Base-by-base conservation (phyloP, 2,329 filamentous ascomycete species). In the Alternaria brassicae region DNA sequence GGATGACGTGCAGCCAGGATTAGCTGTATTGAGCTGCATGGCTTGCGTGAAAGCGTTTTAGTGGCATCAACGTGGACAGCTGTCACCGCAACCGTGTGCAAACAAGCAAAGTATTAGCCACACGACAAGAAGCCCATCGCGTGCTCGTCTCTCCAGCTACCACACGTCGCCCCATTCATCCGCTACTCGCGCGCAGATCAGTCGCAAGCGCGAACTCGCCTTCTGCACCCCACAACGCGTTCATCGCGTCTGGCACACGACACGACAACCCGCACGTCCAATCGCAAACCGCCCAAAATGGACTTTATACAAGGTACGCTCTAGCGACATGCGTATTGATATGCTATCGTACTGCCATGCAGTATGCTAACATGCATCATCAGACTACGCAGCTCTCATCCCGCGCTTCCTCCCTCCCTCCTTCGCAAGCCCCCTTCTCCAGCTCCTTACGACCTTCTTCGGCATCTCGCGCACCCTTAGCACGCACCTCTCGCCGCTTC, bases 361-460 rank as follows among this genome's bases (percentile, higher is more conserved):
- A 23, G 3, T 25, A 39, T 49, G 55, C 65, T 69, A 63, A 69
- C 60, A n/a, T n/a, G 27, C 15, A 19, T 13, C n/a, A 28, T 10
- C 62, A 78, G 75, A 76, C 62, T 77, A 75, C 58, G 50, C 69
- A 17, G 61, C 67, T 21, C 60, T 76, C 44, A 70, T 76, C 62
- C 68, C 70, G 12, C 63, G 65, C 45, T 63, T 75, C 63, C 70
- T 78, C 56, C 73, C 74, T 12, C 64, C 76, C 10, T 69, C 73
- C 39, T 56, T 77, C 59, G 68, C 72, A 34, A 67, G 60, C 59
- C 68, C 74, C 7, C 63, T 76, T 55, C 66, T 76, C 55, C 72
- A 67, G 39, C 40, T 72, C 40, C 23, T 74, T 44, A 71, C 72
- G 8, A 74, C 71, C 48, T 41, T 58, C 39, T 69, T 73, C 60